phyloP scores from a whole-genome alignment of 2,329 filamentous ascomycete genomes.

The Hypoxylon sp. region DNA sequence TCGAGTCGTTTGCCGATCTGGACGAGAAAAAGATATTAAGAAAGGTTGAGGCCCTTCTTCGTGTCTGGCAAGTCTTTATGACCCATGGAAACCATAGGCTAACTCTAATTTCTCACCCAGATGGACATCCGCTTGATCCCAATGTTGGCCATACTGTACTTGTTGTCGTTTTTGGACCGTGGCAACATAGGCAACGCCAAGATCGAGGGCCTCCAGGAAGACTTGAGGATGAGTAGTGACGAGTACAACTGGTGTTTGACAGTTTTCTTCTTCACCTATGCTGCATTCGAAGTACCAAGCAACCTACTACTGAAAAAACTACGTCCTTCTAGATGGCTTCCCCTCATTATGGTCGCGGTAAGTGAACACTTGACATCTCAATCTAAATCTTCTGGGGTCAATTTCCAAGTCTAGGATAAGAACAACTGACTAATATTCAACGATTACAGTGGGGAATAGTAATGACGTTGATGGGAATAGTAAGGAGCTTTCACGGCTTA shows the following conservation, averaged over 20 bases:
- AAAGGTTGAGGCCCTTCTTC: constrained; percentile 57
- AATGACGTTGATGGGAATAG: constrained; percentile 68
- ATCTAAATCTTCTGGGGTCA: not conserved
- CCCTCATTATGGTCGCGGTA: constrained; percentile 79
- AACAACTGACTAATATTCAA: constrained; percentile 4
- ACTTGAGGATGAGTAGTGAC: constrained; percentile 68
- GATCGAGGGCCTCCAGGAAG: constrained; percentile 68
- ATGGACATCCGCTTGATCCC: constrained; percentile 68
- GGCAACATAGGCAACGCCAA: constrained; percentile 77
- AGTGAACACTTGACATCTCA: constrained; percentile 29
- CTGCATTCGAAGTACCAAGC: constrained; percentile 80
- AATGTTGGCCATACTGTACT: constrained; percentile 75
- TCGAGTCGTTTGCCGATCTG: constrained; percentile 56
- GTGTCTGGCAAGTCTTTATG: not conserved
- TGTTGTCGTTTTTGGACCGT: constrained; percentile 77
- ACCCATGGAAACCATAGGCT: constrained; percentile 12
- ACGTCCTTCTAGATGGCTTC: constrained; percentile 80
- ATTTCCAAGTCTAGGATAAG: not conserved
- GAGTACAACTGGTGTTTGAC: constrained; percentile 78
- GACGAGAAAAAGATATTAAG: constrained; percentile 71
- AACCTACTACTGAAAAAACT: constrained; percentile 82
- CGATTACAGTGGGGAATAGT: constrained; percentile 51
- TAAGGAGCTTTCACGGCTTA: constrained; percentile 62
- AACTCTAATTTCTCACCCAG: constrained; percentile 48
- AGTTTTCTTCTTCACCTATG: constrained; percentile 86